These are phyloP conservation scores for Skeletonema costatum DNA, from an alignment of 108 stramenopile genomes.

Conservation along the genomic window DNA sequence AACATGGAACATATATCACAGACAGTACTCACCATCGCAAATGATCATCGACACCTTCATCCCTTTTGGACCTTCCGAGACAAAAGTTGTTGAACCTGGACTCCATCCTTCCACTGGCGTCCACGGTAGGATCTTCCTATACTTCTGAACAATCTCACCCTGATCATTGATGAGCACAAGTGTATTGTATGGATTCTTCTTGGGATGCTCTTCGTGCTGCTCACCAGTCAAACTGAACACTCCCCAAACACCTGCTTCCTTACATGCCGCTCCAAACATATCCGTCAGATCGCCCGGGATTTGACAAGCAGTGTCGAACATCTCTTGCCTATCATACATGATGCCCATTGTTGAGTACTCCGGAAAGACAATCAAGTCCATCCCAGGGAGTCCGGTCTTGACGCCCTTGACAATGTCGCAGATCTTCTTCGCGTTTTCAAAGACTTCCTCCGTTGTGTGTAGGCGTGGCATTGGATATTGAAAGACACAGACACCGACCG, in stretches of 20 bases:
- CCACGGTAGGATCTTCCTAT: slow-evolving; percentile 81
- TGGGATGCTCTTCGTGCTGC: slow-evolving; percentile 81
- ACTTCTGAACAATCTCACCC: slow-evolving; percentile 85
- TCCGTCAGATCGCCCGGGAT: slow-evolving; percentile 77
- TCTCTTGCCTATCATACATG: slow-evolving; percentile 85
- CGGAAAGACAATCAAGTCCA: slow-evolving; percentile 84
- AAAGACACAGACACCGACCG: slow-evolving; percentile 83
- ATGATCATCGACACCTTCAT: slow-evolving; percentile 86
- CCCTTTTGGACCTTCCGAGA: slow-evolving; percentile 79
- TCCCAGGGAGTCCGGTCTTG: slow-evolving; percentile 76
- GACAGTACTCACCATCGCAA: slow-evolving; percentile 49
- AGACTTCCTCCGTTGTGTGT: slow-evolving; percentile 73
- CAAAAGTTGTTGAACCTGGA: slow-evolving; percentile 64
- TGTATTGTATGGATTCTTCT: slow-evolving; percentile 86
- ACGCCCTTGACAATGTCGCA: slow-evolving; percentile 81
- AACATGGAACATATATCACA: too few relatives aligned
- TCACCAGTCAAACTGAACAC: slow-evolving; percentile 81
- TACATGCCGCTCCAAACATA: slow-evolving; percentile 64
- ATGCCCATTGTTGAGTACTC: slow-evolving; percentile 86
- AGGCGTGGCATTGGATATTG: slow-evolving; percentile 85
- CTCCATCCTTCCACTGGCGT: slow-evolving; percentile 76
- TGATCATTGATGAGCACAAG: slow-evolving; percentile 75
- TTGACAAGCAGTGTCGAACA: slow-evolving; percentile 80
- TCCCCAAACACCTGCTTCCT: slow-evolving; percentile 75
- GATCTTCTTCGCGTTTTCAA: slow-evolving; percentile 72